phyloP scores from a whole-genome alignment of 163 green algal genomes.

The Scenedesmus sp. region DNA sequence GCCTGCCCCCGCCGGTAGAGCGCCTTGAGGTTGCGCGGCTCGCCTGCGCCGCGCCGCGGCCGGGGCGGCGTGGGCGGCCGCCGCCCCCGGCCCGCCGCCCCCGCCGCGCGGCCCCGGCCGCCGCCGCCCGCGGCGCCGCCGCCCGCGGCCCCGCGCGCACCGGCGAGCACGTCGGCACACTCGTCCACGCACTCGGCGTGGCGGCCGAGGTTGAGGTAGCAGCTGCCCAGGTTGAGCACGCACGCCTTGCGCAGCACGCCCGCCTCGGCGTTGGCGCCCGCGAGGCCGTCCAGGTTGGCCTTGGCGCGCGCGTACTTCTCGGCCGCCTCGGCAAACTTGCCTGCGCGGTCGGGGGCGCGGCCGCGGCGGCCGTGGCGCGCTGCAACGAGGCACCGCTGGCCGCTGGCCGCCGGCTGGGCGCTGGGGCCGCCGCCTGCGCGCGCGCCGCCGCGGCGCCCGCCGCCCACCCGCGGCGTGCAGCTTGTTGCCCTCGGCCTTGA shows the following conservation, averaged over 20 bases:
- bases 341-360: too few relatives aligned
- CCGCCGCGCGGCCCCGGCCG: too few relatives aligned
- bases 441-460: too few relatives aligned
- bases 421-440: too few relatives aligned
- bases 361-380: too few relatives aligned
- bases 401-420: too few relatives aligned
- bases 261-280: conserved; percentile 51
- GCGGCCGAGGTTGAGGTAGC: conserved; percentile 79
- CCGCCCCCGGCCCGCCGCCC: too few relatives aligned
- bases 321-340: conserved; percentile 62
- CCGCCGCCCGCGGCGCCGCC: background rate
- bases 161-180: conserved; percentile 75
- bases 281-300: conserved; percentile 56
- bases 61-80: too few relatives aligned
- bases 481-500: conserved; percentile 73
- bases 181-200: conserved; percentile 63
- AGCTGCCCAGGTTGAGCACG: conserved; percentile 85
- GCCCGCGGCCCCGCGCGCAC: conserved; percentile 42
- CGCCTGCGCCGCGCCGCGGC: conserved; percentile 52
- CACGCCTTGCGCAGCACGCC: conserved; percentile 70
- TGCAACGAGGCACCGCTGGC: background rate
- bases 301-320: conserved; percentile 78
- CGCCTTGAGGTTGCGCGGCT: conserved; percentile 85
- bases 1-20: conserved; percentile 92
- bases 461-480: conserved; percentile 54